Percentiles rank a stretch among this genome's conserved stretches.
Evolutionary conservation across 345 rosid species (phyloP).

Genomic region (Citrus sp.): DNA sequence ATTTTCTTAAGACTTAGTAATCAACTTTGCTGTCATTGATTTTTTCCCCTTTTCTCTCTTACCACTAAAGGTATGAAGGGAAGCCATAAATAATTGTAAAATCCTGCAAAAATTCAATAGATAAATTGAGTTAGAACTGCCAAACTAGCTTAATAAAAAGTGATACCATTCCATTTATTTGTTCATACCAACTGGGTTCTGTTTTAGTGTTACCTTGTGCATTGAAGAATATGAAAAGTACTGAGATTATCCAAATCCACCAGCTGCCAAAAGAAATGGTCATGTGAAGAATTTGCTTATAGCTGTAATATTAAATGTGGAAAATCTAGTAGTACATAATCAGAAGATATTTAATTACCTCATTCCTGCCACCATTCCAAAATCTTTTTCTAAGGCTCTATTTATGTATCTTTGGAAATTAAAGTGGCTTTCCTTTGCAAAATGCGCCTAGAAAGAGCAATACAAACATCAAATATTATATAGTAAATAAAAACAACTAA

Average conservation of each 20-base stretch:
- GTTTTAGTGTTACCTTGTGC: constrained; percentile 49
- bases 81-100: constrained; percentile 66
- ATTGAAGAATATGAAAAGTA: constrained; percentile 66
- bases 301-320: neutral
- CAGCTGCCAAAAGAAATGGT: constrained; percentile 45
- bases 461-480: neutral
- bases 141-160: neutral
- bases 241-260: constrained; percentile 61
- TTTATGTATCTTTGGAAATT: constrained; percentile 77
- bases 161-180: neutral
- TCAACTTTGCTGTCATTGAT: neutral
- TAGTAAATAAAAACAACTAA: neutral
- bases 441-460: constrained; percentile 55
- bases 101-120: constrained; percentile 34
- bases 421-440: constrained; percentile 47
- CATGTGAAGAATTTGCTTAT: neutral
- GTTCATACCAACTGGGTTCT: neutral
- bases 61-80: constrained; percentile 78
- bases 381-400: constrained; percentile 72
- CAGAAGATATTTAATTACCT: constrained; percentile 30
- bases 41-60: constrained; percentile 18
- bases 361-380: constrained; percentile 58
- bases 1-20: neutral
- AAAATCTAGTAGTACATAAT: neutral
- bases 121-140: neutral